Base-by-base conservation (phyloP, 495 filamentous ascomycete species). In the Halenospora varia region DNA sequence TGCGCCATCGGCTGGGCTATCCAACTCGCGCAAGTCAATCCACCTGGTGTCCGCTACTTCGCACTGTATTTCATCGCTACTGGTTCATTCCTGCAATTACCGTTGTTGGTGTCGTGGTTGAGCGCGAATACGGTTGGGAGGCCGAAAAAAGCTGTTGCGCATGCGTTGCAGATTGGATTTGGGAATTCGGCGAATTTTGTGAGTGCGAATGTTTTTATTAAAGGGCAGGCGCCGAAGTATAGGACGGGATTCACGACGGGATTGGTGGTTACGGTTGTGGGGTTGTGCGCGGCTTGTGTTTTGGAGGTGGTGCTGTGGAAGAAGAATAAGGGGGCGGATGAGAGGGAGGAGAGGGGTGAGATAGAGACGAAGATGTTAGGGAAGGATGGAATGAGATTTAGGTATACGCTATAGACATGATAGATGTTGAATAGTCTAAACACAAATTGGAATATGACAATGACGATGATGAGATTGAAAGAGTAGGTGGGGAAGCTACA, bases 111-210 rank as follows among this genome's bases (percentile, higher is more conserved):
- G 24, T 22, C 39, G 15, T 51, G 42, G 29, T 17, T 55, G 53
- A 73, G 71, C 17, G 82, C 81, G 51, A 84, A 84, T 57, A 71
- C 84, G 3, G 76, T 77, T 2, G 82, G 82, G 17, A 79, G 83
- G 58, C 86, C 79, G 66, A 86, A 87, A 63, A 76, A 82, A 15
- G 75, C 77, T 10, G 77, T 86, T 20, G 78, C 75, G 2, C 74
- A 78, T 0, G 82, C 76, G 0, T 65, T 84, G 65, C 71, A 82
- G 63, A 68, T 85, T 47, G 72, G 75, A 0, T 72, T 85, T 48
- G 82, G 82, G 0, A 84, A 85, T 54, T 67, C 77, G 13, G 78
- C 53, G 48, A 83, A 81, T 2, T 77, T 86, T 61, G 69, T 84
- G 23, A 81, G 79, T 2, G 77, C 75, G 68, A 74, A 71, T 71